Percentiles rank a stretch among this genome's conserved stretches.
These are phyloP conservation scores for Rhododendron henanense DNA, from an alignment of 148 eudicot genomes.

Conservation along the genomic window DNA sequence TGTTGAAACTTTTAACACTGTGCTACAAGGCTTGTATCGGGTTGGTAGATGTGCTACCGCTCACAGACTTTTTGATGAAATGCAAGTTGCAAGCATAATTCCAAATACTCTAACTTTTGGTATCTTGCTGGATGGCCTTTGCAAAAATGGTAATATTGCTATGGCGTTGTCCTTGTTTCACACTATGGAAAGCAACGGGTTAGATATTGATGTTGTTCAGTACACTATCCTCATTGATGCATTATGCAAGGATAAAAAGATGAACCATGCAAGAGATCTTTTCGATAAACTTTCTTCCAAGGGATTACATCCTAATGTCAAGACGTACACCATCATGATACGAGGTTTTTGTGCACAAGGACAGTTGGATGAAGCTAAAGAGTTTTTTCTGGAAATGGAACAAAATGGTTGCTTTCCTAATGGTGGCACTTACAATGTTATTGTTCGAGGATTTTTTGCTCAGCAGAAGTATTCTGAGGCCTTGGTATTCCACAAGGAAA, in stretches of 20 bases:
- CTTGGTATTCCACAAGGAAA: not conserved
- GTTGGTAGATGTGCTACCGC: conserved; percentile 1
- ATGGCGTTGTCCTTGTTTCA: not conserved
- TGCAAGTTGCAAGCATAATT: conserved; percentile 7
- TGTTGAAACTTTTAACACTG: not conserved
- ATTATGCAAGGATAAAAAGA: not conserved
- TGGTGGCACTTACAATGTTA: not conserved
- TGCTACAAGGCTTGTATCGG: conserved; percentile 5
- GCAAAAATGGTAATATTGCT: not conserved
- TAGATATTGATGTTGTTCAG: not conserved
- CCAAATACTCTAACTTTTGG: not conserved
- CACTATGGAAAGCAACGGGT: not conserved
- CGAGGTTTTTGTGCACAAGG: not conserved
- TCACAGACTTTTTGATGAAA: not conserved
- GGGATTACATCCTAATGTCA: not conserved
- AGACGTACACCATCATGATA: not conserved
- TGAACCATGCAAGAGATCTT: not conserved
- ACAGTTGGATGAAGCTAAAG: not conserved
- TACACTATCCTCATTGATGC: conserved; percentile 9
- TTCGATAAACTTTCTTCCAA: not conserved
- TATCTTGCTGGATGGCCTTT: conserved; percentile 2
- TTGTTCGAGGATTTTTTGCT: not conserved
- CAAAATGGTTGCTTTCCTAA: not conserved
- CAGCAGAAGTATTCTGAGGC: not conserved
- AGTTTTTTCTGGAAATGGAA: not conserved